These are phyloP conservation scores for Stenogyne calaminthoides DNA, from an alignment of 305 asterid species.

Conservation along the genomic window DNA sequence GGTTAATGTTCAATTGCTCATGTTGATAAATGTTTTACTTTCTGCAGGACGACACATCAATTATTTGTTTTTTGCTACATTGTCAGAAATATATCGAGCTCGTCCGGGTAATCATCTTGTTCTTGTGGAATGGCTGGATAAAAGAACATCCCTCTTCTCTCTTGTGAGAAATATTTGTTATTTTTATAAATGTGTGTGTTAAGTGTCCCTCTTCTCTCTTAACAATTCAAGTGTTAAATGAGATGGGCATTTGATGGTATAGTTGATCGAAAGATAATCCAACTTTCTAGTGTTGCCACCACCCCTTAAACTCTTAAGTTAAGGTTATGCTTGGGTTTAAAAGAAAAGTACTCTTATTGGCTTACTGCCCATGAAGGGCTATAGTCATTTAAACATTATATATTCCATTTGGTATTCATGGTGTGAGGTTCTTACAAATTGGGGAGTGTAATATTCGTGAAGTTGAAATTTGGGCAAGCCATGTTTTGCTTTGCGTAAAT, in stretches of 20 bases:
- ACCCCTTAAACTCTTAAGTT: not conserved
- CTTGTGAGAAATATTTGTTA: not conserved
- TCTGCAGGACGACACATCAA: constrained; percentile 74
- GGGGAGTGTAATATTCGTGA: not conserved
- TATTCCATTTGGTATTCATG: not conserved
- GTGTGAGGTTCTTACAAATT: not conserved
- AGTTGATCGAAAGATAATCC: not conserved
- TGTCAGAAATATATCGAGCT: constrained; percentile 89
- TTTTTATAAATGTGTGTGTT: not conserved
- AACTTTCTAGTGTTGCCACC: not conserved
- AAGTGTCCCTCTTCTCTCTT: not conserved
- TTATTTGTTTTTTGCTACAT: constrained; percentile 73
- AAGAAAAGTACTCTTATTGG: not conserved
- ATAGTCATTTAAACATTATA: not conserved
- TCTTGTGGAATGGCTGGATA: constrained; percentile 19
- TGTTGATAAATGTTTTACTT: constrained; percentile 31
- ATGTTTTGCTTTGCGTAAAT: not conserved
- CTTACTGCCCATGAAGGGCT: not conserved
- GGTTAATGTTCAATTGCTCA: constrained; percentile 9
- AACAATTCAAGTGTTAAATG: not conserved
- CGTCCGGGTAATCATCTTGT: constrained; percentile 63
- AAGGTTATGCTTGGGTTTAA: not conserved
- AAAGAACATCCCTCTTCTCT: not conserved
- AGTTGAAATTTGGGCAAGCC: not conserved
- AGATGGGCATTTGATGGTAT: not conserved